Conservation (phyloP, 169 alveolate genomes). For the Cystoisospora suis region DNA sequence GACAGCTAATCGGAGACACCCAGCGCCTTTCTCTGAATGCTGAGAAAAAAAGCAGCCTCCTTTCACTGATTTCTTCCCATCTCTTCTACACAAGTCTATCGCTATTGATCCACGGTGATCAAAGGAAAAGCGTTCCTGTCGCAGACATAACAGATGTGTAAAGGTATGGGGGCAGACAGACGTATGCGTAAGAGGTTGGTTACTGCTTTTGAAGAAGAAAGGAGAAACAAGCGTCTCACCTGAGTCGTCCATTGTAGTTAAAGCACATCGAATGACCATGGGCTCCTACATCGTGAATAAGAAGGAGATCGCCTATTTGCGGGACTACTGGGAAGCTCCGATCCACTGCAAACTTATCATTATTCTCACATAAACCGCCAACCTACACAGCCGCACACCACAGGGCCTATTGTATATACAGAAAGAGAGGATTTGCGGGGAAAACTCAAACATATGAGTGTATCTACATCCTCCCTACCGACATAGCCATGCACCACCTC, state of each 20-base stretch:
- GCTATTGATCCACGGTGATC: no score
- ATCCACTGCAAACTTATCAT: slow-evolving; percentile 60
- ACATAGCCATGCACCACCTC: no score
- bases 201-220: background rate
- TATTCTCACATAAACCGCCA: slow-evolving; percentile 63
- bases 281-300: slow-evolving; percentile 58
- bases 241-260: slow-evolving; percentile 52
- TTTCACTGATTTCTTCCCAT: background rate
- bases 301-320: slow-evolving; percentile 34
- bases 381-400: background rate
- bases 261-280: slow-evolving; percentile 52
- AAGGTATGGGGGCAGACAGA: background rate
- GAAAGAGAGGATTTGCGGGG: background rate
- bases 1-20: no score
- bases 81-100: background rate
- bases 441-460: no score
- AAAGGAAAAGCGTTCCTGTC: background rate
- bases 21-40: no score
- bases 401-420: no score
- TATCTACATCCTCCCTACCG: no score
- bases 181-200: background rate
- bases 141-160: background rate
- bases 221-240: background rate
- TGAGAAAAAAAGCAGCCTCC: no score
- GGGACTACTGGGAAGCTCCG: background rate